Conservation (phyloP, 1,139 yeast species). For the Eremothecium cymbalariae region DNA sequence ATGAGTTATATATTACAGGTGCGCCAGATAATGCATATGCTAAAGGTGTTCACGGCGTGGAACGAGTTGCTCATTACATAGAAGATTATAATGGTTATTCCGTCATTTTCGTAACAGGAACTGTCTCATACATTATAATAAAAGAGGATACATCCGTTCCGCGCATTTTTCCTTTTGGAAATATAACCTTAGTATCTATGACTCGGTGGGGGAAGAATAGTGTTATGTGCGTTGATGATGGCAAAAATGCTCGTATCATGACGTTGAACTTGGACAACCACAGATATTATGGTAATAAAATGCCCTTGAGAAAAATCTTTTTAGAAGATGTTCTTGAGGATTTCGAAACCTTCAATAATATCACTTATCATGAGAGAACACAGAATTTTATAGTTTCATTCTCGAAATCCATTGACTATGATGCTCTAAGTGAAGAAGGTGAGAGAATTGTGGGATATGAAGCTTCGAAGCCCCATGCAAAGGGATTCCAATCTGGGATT, state of each 20-base stretch:
- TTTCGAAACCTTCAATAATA: slow-evolving; percentile 58
- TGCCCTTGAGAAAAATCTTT: slow-evolving; percentile 49
- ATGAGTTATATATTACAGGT: slow-evolving; percentile 48
- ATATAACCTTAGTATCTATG: slow-evolving; percentile 55
- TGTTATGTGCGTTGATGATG: slow-evolving; percentile 62
- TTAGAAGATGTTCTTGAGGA: slow-evolving; percentile 31
- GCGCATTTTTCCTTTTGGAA: slow-evolving; percentile 58
- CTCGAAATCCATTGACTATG: slow-evolving; percentile 49
- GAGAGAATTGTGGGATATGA: slow-evolving; percentile 53
- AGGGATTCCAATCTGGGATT: slow-evolving; percentile 50
- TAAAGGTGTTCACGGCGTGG: slow-evolving; percentile 53
- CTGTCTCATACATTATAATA: slow-evolving; percentile 58
- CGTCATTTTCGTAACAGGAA: slow-evolving; percentile 67
- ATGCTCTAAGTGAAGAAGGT: slow-evolving; percentile 71
- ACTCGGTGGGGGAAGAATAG: slow-evolving; percentile 30
- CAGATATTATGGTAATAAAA: slow-evolving; percentile 51
- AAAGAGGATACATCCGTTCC: slow-evolving; percentile 61
- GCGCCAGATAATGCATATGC: slow-evolving; percentile 73
- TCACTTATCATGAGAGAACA: slow-evolving; percentile 66
- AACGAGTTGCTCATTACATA: slow-evolving; percentile 57
- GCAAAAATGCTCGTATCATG: slow-evolving; percentile 64
- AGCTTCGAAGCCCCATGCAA: slow-evolving; percentile 44
- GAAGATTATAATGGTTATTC: slow-evolving; percentile 51
- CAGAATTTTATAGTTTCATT: slow-evolving; percentile 62
- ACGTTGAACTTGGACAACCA: slow-evolving; percentile 30